Base-by-base conservation (phyloP, 176 grass and related monocot genomes). In the Guadua angustifolia region DNA sequence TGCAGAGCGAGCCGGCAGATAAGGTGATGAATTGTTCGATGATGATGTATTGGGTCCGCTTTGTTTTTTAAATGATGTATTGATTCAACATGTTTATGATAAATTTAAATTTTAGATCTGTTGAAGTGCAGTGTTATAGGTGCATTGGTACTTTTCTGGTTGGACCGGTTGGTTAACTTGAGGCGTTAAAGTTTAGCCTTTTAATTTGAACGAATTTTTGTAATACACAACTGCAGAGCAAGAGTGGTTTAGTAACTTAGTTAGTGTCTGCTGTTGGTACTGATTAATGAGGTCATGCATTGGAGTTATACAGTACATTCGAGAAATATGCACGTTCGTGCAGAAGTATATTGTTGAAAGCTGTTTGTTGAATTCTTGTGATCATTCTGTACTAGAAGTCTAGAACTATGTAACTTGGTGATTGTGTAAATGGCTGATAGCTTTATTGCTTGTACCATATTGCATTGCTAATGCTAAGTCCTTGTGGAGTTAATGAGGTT, bases 1-100 rank as follows among this genome's bases (percentile, higher is more conserved):
- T 99, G 81, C 93, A 99, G 71, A 94, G 91, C 43, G 91, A 95
- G 50, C 91, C 86, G 1, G 91, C 91, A 49, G 88, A 99, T 82
- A 84, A 99, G 93, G 96, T 95, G 82, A 87, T 45, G 39, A 66
- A 40, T 12, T 72, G 7, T 9, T 82, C 56, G 11, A 60, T 39
- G 35, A 24, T 55, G 5, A 66, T 81, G 38, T 15, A 45, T 26
- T 36, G n/a, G n/a, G n/a, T n/a, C n/a, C 43, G 1, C 66, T 78
- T 83, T 40, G 39, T 40, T 40, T 7, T 5, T 39, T 5, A 40
- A 40, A 40, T 26, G 12, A 51, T 46, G 44, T 7, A 17, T 72
- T 63, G n/a, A 62, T 59, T 59, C 15, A 14, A 1, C 63, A 9
- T n/a, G n/a, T 11, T 26, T 16, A 2, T 65, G 22, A 6, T 25